phyloP scores from a whole-genome alignment of 768 basidiomycete species.

The Termitomyces sp. region DNA sequence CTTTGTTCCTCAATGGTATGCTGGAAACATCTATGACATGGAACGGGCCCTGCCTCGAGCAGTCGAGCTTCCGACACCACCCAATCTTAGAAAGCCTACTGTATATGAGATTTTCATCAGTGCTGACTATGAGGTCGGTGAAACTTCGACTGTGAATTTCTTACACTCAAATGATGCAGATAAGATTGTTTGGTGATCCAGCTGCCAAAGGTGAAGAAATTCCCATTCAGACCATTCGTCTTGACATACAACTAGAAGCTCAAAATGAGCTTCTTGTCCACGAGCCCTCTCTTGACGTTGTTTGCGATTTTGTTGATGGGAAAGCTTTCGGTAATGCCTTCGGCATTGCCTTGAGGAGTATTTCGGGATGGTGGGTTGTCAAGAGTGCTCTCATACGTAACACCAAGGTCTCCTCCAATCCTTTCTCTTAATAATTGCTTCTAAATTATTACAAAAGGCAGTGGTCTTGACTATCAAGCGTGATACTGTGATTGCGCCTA shows the following conservation, averaged over 20 bases:
- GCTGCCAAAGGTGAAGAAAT: conserved; percentile 30
- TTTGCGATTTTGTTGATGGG: conserved; percentile 72
- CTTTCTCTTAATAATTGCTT: background rate
- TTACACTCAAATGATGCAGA: conserved; percentile 36
- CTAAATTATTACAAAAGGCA: conserved; percentile 12
- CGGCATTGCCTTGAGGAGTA: conserved; percentile 59
- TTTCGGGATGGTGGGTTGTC: conserved; percentile 56
- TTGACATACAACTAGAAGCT: conserved; percentile 44
- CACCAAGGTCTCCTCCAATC: conserved; percentile 11
- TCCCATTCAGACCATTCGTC: conserved; percentile 55
- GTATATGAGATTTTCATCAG: conserved; percentile 71
- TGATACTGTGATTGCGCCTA: conserved; percentile 47
- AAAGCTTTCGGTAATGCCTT: conserved; percentile 69
- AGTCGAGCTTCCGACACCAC: conserved; percentile 47
- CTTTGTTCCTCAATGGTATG: conserved; percentile 57
- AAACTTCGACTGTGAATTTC: background rate
- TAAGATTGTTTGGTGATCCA: conserved; percentile 83
- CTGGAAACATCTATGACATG: conserved; percentile 84
- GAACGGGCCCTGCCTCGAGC: conserved; percentile 46
- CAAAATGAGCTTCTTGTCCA: conserved; percentile 29
- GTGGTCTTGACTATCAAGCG: conserved; percentile 26
- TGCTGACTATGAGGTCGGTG: conserved; percentile 75
- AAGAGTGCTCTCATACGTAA: conserved; percentile 20
- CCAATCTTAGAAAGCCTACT: conserved; percentile 39
- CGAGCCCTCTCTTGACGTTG: conserved; percentile 49